Evolutionary conservation across 116 monocot species (phyloP).

Genomic region (Phalaenopsis hybrid): DNA sequence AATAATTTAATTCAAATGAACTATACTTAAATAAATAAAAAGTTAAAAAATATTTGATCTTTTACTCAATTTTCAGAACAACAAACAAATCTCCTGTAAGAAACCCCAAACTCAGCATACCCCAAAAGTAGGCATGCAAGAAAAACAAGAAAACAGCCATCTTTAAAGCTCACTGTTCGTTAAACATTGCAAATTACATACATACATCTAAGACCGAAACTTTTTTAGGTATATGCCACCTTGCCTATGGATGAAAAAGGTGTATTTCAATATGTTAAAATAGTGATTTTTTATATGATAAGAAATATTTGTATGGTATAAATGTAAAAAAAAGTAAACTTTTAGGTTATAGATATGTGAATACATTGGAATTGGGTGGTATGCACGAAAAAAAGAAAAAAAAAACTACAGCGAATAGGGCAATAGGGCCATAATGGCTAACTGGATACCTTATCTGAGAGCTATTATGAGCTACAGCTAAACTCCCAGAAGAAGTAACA

Average conservation of each 20-base stretch:
- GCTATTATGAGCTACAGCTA: not conserved
- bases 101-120: not conserved
- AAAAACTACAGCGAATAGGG: not conserved
- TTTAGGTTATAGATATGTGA: too few relatives aligned
- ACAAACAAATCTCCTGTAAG: not conserved
- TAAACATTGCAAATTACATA: too few relatives aligned
- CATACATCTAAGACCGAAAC: too few relatives aligned
- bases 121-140: not conserved
- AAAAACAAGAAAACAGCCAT: not conserved
- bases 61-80: not conserved
- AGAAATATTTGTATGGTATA: too few relatives aligned
- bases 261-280: too few relatives aligned
- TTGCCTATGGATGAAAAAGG: too few relatives aligned
- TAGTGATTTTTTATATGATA: too few relatives aligned
- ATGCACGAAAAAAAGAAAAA: not conserved
- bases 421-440: constrained; percentile 1
- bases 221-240: too few relatives aligned
- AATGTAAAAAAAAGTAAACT: too few relatives aligned
- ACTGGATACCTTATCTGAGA: constrained; percentile 9
- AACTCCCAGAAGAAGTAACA: not conserved
- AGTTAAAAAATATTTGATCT: not conserved
- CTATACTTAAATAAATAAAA: not conserved
- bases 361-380: too few relatives aligned
- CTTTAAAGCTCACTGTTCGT: too few relatives aligned
- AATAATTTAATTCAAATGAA: too few relatives aligned